phyloP scores from a whole-genome alignment of 129 eudicot species.

The Flaveria brownii region DNA sequence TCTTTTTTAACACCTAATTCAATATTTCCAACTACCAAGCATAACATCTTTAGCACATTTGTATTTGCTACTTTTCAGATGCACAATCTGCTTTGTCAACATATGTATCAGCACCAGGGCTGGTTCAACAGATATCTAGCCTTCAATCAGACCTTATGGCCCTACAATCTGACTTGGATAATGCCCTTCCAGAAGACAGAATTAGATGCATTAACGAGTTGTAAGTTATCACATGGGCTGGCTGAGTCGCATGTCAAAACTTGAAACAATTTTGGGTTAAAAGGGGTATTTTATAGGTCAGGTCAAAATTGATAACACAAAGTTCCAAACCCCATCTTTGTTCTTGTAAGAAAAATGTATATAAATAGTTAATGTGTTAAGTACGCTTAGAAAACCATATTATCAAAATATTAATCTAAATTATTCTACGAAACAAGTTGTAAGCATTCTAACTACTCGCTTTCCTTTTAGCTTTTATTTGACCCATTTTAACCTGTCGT shows the following conservation, averaged over 20 bases:
- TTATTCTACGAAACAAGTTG: neutral
- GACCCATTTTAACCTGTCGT: neutral
- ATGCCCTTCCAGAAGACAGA: conserved; percentile 93
- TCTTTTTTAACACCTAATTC: neutral
- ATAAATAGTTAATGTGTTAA: neutral
- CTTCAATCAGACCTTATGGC: conserved; percentile 87
- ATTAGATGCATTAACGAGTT: conserved; percentile 84
- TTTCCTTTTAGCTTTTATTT: neutral
- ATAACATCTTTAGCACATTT: neutral
- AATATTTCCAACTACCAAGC: neutral
- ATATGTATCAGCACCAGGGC: conserved; percentile 93
- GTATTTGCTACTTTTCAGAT: conserved; percentile 41
- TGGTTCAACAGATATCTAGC: conserved; percentile 81
- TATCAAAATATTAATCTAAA: neutral
- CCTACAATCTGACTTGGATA: conserved; percentile 83
- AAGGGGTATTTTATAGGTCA: neutral
- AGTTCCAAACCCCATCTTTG: neutral
- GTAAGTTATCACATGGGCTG: conserved; percentile 51
- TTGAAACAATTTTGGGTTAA: neutral
- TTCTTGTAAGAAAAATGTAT: neutral
- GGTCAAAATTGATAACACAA: neutral
- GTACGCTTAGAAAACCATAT: neutral
- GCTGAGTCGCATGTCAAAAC: neutral
- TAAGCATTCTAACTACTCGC: neutral
- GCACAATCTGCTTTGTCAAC: conserved; percentile 77